Evolutionary conservation across 208 protist genomes (phyloP).

Genomic region (Leishmania lainsoni): DNA sequence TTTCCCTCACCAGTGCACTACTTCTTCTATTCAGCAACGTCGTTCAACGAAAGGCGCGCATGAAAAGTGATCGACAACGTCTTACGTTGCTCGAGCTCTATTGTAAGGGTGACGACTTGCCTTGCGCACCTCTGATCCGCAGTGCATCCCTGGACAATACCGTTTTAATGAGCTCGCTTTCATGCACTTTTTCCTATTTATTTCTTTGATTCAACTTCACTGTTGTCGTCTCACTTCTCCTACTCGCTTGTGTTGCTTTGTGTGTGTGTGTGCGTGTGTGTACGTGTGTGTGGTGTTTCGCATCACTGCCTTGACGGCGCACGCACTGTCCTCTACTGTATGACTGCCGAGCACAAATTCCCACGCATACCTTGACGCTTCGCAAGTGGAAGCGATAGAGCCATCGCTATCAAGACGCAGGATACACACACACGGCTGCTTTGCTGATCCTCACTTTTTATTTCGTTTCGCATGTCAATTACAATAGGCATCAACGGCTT

Average conservation of each 20-base stretch:
- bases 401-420: not conserved
- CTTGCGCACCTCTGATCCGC: not conserved
- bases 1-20: not conserved
- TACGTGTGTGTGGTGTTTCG: too few relatives aligned
- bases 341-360: not conserved
- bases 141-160: not conserved
- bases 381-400: not conserved
- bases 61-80: not conserved
- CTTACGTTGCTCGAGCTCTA: not conserved
- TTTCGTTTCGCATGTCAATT: slow-evolving; percentile 11
- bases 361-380: not conserved
- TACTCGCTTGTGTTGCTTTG: not conserved
- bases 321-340: not conserved
- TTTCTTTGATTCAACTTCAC: not conserved
- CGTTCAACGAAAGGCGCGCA: not conserved
- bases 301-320: not conserved
- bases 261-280: not conserved
- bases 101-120: not conserved
- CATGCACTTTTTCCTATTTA: not conserved
- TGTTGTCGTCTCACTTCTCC: not conserved
- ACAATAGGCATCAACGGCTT: slow-evolving; percentile 96
- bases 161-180: not conserved
- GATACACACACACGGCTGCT: not conserved
- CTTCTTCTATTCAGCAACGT: not conserved
- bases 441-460: not conserved